These are phyloP conservation scores for Nitzschia sp. DNA, from an alignment of 108 stramenopile genomes.

Conservation along the genomic window DNA sequence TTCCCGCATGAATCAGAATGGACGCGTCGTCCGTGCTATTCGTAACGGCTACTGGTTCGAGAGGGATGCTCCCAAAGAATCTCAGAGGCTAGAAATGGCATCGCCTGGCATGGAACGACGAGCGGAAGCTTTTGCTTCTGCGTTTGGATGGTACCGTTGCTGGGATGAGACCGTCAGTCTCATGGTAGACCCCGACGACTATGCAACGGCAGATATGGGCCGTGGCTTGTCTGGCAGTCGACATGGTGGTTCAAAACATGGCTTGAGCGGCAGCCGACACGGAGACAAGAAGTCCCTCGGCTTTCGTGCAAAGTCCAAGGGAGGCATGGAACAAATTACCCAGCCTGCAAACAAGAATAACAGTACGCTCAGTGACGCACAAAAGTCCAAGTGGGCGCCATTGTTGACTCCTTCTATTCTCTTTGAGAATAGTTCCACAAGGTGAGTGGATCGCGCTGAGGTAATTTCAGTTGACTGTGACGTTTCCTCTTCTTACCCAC, in stretches of 20 bases:
- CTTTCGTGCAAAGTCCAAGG: constrained; percentile 64
- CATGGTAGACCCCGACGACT: constrained; percentile 64
- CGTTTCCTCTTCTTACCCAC: not conserved
- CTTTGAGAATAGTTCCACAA: constrained; percentile 59
- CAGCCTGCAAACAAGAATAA: constrained; percentile 35
- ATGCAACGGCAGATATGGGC: constrained; percentile 47
- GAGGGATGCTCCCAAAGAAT: constrained; percentile 78
- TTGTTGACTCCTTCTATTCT: constrained; percentile 71
- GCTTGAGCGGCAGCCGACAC: constrained; percentile 55
- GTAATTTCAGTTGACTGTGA: constrained; percentile 6
- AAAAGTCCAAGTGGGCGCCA: constrained; percentile 61
- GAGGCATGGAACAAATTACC: constrained; percentile 34
- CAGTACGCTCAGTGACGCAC: constrained; percentile 3
- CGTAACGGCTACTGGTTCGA: constrained; percentile 87
- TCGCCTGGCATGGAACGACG: constrained; percentile 74
- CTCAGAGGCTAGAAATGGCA: constrained; percentile 56
- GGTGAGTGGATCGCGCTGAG: constrained; percentile 40
- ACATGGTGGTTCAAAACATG: constrained; percentile 59
- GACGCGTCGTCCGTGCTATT: constrained; percentile 72
- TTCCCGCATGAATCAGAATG: constrained; percentile 69
- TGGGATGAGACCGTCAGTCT: constrained; percentile 72
- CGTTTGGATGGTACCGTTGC: constrained; percentile 92
- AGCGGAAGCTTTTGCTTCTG: constrained; percentile 82
- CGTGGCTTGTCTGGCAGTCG: constrained; percentile 64
- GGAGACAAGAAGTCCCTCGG: constrained; percentile 63